Conservation (phyloP, 306 rosid genomes). For the Quercus gilva region DNA sequence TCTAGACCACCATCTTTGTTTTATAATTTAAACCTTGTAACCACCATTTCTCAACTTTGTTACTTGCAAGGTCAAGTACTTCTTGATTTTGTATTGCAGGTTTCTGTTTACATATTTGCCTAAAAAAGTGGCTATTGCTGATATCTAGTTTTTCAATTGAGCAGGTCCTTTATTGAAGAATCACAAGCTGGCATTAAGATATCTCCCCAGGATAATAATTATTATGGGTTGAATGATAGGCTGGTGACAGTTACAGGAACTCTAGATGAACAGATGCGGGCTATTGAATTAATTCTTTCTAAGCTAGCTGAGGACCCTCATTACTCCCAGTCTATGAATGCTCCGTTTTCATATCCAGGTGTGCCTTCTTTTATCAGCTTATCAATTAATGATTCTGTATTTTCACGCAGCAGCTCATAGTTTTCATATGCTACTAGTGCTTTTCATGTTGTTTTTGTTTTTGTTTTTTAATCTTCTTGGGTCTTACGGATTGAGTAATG, state of each 20-base stretch:
- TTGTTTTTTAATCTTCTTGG: not conserved
- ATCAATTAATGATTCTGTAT: conserved; percentile 1
- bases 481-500: not conserved
- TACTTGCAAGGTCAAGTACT: not conserved
- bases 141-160: conserved; percentile 28
- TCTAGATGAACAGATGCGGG: conserved; percentile 92
- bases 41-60: not conserved
- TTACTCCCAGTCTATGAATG: conserved; percentile 82
- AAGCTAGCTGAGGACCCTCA: conserved; percentile 95
- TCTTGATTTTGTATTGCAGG: conserved; percentile 6
- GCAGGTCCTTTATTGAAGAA: conserved; percentile 95
- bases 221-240: conserved; percentile 88
- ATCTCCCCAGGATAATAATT: conserved; percentile 98
- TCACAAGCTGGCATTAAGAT: conserved; percentile 98
- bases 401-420: not conserved
- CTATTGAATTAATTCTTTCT: conserved; percentile 79
- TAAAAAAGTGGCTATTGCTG: conserved; percentile 20
- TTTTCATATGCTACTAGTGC: not conserved
- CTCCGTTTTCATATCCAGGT: conserved; percentile 97
- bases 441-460: not conserved
- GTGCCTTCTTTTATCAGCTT: conserved; percentile 25
- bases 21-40: not conserved
- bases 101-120: conserved; percentile 20
- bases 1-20: not conserved
- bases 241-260: conserved; percentile 89